Evolutionary conservation across 257 asterid species (phyloP).

Genomic region (Eustoma russellianum): DNA sequence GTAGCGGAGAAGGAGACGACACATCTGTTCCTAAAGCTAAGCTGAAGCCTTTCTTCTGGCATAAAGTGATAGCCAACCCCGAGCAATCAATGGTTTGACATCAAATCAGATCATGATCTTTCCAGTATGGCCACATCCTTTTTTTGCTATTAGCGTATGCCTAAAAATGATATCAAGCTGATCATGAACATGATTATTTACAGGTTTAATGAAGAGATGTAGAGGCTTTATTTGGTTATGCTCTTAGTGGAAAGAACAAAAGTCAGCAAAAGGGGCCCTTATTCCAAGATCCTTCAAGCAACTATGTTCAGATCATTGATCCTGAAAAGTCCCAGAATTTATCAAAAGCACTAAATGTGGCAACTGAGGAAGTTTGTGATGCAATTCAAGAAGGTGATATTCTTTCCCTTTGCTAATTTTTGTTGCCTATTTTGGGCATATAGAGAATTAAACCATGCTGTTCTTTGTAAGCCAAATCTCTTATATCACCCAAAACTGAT

Average conservation of each 20-base stretch:
- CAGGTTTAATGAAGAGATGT: conserved; percentile 95
- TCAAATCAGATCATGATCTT: too few species aligned
- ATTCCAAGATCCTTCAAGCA: conserved; percentile 35
- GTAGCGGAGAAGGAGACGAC: too few species aligned
- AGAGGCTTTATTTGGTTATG: conserved; percentile 71
- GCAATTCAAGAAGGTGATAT: conserved; percentile 76
- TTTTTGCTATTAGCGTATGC: too few species aligned
- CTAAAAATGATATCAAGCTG: conserved; percentile 7
- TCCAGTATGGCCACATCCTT: too few species aligned
- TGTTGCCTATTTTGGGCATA: background rate
- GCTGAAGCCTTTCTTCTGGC: too few species aligned
- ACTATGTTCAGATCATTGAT: conserved; percentile 57
- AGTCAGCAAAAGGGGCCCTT: conserved; percentile 35
- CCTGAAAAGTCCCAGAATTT: conserved; percentile 82
- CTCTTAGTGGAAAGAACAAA: conserved; percentile 46
- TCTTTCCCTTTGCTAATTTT: conserved; percentile 3
- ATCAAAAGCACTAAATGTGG: conserved; percentile 71
- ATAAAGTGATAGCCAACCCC: too few species aligned
- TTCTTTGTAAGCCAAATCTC: background rate
- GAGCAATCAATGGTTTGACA: too few species aligned
- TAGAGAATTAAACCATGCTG: background rate
- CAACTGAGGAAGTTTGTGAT: conserved; percentile 86
- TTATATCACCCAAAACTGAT: background rate
- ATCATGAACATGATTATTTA: conserved; percentile 11
- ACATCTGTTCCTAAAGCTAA: too few species aligned